Evolutionary conservation across 176 grass and related monocot genomes (phyloP), one percentile per base, ranked within the genome.

Genomic region (Juncus effusus): DNA sequence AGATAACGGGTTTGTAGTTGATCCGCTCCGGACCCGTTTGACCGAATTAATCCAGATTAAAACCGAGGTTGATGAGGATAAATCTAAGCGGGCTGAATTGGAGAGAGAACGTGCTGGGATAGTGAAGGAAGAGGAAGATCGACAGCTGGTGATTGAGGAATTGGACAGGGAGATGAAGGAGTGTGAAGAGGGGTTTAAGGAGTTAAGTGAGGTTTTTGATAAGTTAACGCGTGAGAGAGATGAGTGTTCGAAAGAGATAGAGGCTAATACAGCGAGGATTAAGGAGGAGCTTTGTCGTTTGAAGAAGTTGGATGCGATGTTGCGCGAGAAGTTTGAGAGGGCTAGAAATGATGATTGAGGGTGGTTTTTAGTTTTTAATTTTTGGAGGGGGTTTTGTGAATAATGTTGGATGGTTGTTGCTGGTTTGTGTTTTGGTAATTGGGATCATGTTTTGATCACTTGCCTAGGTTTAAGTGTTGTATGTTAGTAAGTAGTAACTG

Each of bases 1-100:
- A 39, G 76, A 59, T 4, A 76, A 95, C 28, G 82, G 90, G 10
- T 89, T 95, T 59, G 42, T 76, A 6, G 79, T 81, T 61, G 51
- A 15, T 0, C 44, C 28, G 9, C 40, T 86, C 36, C 74, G 72
- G 7, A 35, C 52, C 5, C 76, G 77, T 11, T 61, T 95, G 0
- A 16, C 61, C 12, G 54, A 77, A 12, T 51, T 89, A n/a, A 50
- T 80, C 36, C 10, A 59, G 10, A 59, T 76, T 13, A 82, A 82
- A 16, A 61, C 40, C 1, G 64, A 67, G 64, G 36, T 51, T 37
- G 51, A 36, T 12, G 64, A 38, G 2, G 36, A 28, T 0, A 16
- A 38, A 16, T 37, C 10, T 7, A 53, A 10, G 10, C 13, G 49
- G 13, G 47, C 47, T 11, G 36, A 50, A 10, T 11, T 51, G 47